phyloP scores from a whole-genome alignment of 805 yeast genomes.

The Hanseniaspora meyeri region DNA sequence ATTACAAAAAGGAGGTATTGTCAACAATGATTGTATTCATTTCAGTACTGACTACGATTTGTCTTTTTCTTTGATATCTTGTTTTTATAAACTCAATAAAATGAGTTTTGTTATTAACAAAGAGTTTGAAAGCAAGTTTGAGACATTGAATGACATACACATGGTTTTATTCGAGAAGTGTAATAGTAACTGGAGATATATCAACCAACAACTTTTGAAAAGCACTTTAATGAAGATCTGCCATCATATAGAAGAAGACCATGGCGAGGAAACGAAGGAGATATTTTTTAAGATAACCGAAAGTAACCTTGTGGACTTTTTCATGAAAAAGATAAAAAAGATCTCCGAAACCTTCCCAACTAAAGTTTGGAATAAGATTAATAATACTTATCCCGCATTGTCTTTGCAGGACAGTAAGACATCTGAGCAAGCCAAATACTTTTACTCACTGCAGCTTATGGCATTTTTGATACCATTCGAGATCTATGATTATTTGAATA shows the following conservation, averaged over 20 bases:
- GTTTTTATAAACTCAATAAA: not conserved
- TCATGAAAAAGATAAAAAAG: not conserved
- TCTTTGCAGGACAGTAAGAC: not conserved
- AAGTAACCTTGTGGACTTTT: not conserved
- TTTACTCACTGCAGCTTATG: slow-evolving; percentile 1
- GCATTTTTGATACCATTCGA: slow-evolving; percentile 1
- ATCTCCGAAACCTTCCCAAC: not conserved
- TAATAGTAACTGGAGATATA: not conserved
- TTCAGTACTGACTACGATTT: slow-evolving; percentile 5
- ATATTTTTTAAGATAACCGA: slow-evolving; percentile 3
- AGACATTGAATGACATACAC: slow-evolving; percentile 7
- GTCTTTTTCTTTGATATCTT: slow-evolving; percentile 2
- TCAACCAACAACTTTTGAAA: not conserved
- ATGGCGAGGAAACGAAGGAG: slow-evolving; percentile 3
- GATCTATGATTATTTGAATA: not conserved
- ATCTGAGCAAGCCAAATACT: not conserved
- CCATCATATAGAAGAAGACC: slow-evolving; percentile 3
- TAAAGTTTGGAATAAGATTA: not conserved
- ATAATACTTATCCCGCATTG: not conserved
- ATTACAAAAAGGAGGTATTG: slow-evolving; percentile 1
- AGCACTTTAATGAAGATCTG: slow-evolving; percentile 1
- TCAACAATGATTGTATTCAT: not conserved
- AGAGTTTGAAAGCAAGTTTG: not conserved
- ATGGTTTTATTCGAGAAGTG: not conserved
- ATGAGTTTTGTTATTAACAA: not conserved